Evolutionary conservation across 2,329 filamentous ascomycete species (phyloP), one percentile per base, ranked within the genome.

Genomic region (Cytospora leucostoma): DNA sequence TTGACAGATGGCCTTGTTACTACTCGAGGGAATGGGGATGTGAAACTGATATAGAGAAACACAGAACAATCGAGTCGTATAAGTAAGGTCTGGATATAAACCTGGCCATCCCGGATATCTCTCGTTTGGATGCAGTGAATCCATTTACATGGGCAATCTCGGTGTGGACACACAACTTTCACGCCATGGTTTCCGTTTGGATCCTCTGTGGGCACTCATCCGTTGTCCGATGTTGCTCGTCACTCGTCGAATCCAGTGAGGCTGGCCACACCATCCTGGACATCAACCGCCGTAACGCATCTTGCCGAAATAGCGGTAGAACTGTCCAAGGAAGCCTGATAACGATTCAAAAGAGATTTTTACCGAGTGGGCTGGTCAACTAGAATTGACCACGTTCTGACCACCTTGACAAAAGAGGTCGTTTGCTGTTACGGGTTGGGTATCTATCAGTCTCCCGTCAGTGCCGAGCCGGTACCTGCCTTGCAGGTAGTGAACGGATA

Each of bases 1-100:
- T 17, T 56, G 56, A 17, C 35, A 35, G 7, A 13, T 50, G 10
- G 2, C 11, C 8, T 62, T n/a, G 34, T 52, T 19, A 13, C 8
- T 40, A 15, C 60, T 34, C 52, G 34, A 49, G 33, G 40, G 15
- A 49, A 55, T 49, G 54, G 55, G 59, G 40, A 11, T 40, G 38
- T 7, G 51, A 21, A 50, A 27, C n/a, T 56, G 50, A 59, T 61
- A 66, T 64, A 64, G 13, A 61, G 51, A 64, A 58, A 33, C 27
- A 52, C 40, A 55, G 50, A 27, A n/a, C 32, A 52, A 56, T 19
- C 50, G 37, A 15, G n/a, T 11, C n/a, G 40, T 7, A 34, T 19
- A n/a, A 21, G 37, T 21, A n/a, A 35, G 17, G 32, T 34, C 33
- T 34, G 71, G 67, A 66, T 76, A 67, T 66, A 69, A 61, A 67